Evolutionary conservation across 2,329 filamentous ascomycete genomes (phyloP).

Genomic region (Pyrenophora graminea): DNA sequence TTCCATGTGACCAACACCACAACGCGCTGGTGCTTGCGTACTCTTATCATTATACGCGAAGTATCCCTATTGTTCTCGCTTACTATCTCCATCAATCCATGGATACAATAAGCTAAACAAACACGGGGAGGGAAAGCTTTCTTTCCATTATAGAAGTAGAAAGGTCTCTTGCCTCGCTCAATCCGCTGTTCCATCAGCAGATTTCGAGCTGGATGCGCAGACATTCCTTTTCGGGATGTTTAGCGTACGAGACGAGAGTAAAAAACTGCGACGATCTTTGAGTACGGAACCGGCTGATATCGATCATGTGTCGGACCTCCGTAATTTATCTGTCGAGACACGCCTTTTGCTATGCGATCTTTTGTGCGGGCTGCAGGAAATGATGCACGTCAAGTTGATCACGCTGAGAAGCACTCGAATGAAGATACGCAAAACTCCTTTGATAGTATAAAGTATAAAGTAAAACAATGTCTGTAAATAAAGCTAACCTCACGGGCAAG

Average conservation of each 20-base stretch:
- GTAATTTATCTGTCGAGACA: constrained; percentile 49
- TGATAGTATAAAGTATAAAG: no score
- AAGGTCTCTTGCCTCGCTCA: constrained; percentile 48
- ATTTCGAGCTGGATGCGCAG: constrained; percentile 46
- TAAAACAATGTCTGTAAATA: no score
- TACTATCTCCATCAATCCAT: not conserved
- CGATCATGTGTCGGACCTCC: constrained; percentile 36
- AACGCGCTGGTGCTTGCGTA: not conserved
- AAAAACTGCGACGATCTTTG: constrained; percentile 45
- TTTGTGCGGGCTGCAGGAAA: not conserved
- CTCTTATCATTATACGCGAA: not conserved
- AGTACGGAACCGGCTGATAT: constrained; percentile 43
- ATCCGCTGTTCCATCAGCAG: constrained; percentile 38
- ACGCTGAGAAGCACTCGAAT: no score
- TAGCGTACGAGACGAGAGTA: constrained; percentile 46
- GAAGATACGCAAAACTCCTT: no score
- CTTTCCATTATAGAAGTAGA: not conserved
- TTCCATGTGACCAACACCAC: not conserved
- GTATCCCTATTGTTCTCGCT: not conserved
- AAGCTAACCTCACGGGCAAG: no score
- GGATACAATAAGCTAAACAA: not conserved
- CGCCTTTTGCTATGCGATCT: constrained; percentile 3
- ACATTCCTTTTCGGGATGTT: constrained; percentile 4
- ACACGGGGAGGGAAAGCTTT: not conserved
- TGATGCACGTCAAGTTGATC: no score